Conservation (phyloP, 1,139 yeast species). For the Candida sanyaensis region DNA sequence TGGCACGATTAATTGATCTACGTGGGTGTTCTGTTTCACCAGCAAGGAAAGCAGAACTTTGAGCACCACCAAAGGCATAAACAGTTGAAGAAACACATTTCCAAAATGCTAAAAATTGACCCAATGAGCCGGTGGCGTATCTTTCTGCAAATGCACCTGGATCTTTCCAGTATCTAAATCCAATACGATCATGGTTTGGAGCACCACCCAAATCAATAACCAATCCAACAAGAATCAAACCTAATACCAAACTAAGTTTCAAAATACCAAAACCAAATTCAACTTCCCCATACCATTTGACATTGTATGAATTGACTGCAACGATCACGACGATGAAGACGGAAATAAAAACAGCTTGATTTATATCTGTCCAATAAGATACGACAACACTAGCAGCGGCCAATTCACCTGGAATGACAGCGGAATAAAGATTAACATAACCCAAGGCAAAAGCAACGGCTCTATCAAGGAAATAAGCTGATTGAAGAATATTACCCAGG, state of each 20-base stretch:
- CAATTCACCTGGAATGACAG: conserved; percentile 23
- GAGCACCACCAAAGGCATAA: conserved; percentile 33
- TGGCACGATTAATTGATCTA: conserved; percentile 47
- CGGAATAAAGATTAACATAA: conserved; percentile 19
- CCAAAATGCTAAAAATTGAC: conserved; percentile 30
- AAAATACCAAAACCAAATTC: conserved; percentile 32
- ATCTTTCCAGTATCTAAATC: conserved; percentile 29
- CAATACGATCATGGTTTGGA: conserved; percentile 21
- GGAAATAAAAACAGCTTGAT: conserved; percentile 27
- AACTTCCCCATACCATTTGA: conserved; percentile 33
- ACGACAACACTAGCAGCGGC: conserved; percentile 28
- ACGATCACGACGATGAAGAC: conserved; percentile 24
- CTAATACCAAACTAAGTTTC: conserved; percentile 27
- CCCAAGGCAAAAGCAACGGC: conserved; percentile 29
- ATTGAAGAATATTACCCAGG: conserved; percentile 26
- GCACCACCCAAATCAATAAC: conserved; percentile 36
- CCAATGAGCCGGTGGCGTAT: conserved; percentile 22
- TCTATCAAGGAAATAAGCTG: conserved; percentile 26
- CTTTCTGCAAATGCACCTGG: conserved; percentile 26
- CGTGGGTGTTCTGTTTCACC: conserved; percentile 54
- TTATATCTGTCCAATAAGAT: conserved; percentile 22
- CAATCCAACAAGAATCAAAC: conserved; percentile 24
- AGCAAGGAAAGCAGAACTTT: conserved; percentile 44
- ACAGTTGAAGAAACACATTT: conserved; percentile 25
- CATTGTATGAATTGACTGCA: conserved; percentile 23